A percentile compares a stretch with the other conserved stretches of the same genome.
Conservation (phyloP, 345 rosid species). For the Turnera subulata region DNA sequence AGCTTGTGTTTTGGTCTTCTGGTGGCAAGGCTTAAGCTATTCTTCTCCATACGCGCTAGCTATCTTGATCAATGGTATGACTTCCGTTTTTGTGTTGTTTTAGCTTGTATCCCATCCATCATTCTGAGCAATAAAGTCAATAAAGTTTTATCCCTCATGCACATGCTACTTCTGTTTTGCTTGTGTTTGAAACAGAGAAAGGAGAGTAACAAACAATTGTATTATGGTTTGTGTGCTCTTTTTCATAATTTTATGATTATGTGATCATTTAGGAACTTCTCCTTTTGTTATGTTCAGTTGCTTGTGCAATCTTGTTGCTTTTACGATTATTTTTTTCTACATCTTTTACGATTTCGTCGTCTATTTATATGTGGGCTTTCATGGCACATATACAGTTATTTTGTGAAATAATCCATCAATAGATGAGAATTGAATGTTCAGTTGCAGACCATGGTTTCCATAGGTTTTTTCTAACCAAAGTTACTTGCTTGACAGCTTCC, state of each 20-base stretch:
- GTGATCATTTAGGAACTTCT: background rate
- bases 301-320: too few relatives aligned
- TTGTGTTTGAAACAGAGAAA: too few relatives aligned
- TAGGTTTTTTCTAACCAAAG: background rate
- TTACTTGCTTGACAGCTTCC: background rate
- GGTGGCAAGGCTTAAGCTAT: slow-evolving; percentile 77
- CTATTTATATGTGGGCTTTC: too few relatives aligned
- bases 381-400: too few relatives aligned
- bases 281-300: too few relatives aligned
- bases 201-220: background rate
- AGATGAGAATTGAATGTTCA: too few relatives aligned
- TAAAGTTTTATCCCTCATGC: too few relatives aligned
- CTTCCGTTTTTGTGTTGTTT: background rate
- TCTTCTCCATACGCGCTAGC: slow-evolving; percentile 68
- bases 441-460: too few relatives aligned
- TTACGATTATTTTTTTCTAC: too few relatives aligned
- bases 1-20: slow-evolving; percentile 51
- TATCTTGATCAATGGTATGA: slow-evolving; percentile 76
- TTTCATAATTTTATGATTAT: background rate
- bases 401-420: too few relatives aligned
- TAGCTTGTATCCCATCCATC: background rate
- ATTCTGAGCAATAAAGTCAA: background rate
- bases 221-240: background rate
- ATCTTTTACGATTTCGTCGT: too few relatives aligned
- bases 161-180: too few relatives aligned